phyloP scores from a whole-genome alignment of 169 alveolate species.

The Cryptosporidium baileyi region DNA sequence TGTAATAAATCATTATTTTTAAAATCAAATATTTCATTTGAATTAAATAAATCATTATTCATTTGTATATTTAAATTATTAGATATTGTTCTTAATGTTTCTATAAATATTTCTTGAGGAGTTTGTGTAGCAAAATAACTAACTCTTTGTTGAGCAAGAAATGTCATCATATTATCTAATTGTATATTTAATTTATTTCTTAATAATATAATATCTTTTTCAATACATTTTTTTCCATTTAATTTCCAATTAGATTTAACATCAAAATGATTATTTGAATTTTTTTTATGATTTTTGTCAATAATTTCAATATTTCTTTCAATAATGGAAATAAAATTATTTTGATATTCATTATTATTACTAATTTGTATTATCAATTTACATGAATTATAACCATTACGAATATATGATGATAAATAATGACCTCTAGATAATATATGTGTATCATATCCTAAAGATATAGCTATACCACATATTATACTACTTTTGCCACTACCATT shows the following conservation, averaged over 20 bases:
- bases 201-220: constrained; percentile 22
- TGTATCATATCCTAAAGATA: constrained; percentile 52
- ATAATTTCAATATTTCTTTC: constrained; percentile 1
- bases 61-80: background rate
- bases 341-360: constrained; percentile 7
- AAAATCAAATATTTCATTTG: background rate
- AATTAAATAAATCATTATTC: background rate
- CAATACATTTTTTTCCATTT: constrained; percentile 50
- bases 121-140: constrained; percentile 60
- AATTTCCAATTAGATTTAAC: constrained; percentile 49
- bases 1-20: background rate
- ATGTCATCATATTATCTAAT: constrained; percentile 59
- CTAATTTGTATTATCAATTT: background rate
- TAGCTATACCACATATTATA: constrained; percentile 54
- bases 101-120: constrained; percentile 32
- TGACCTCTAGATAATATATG: constrained; percentile 62
- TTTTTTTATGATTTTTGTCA: background rate
- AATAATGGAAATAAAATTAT: background rate
- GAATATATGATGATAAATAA: constrained; percentile 48
- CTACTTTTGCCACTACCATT: constrained; percentile 70
- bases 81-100: constrained; percentile 32
- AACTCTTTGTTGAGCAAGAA: constrained; percentile 66
- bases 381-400: constrained; percentile 47
- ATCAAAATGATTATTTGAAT: background rate
- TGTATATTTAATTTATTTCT: constrained; percentile 49